These are phyloP conservation scores for Pogostemon cablin DNA, from an alignment of 257 asterid genomes.

Conservation along the genomic window DNA sequence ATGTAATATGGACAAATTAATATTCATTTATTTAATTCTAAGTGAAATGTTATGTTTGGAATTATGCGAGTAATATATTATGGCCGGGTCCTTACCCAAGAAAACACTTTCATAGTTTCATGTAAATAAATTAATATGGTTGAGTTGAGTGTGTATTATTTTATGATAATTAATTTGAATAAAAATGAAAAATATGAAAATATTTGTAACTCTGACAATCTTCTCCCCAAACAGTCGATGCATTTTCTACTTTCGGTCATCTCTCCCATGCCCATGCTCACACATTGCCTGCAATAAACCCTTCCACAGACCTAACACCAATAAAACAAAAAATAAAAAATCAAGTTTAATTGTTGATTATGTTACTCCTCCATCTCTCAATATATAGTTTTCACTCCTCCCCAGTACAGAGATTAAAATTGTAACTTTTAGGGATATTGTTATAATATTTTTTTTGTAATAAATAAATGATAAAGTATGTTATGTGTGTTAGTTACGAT, in stretches of 20 bases:
- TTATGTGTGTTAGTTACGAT: too few species aligned
- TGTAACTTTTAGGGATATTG: too few species aligned
- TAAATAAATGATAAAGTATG: too few species aligned
- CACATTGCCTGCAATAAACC: slow-evolving; percentile 76
- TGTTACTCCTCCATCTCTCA: not conserved
- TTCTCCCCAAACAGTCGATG: slow-evolving; percentile 66
- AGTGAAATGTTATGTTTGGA: too few species aligned
- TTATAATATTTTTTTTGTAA: too few species aligned
- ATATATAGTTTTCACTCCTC: too few species aligned
- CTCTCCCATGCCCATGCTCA: slow-evolving; percentile 76
- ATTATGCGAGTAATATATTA: too few species aligned
- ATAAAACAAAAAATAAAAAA: not conserved
- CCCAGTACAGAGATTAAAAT: too few species aligned
- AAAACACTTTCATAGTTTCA: too few species aligned
- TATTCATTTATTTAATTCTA: too few species aligned
- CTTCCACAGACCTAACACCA: slow-evolving; percentile 70
- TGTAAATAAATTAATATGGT: not conserved
- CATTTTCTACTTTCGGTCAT: slow-evolving; percentile 82
- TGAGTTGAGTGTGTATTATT: not conserved
- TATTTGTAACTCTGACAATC: slow-evolving; percentile 72
- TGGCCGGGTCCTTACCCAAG: too few species aligned
- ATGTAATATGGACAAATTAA: too few species aligned
- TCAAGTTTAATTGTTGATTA: not conserved
- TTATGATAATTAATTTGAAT: not conserved
- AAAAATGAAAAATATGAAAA: not conserved